Conservation (phyloP, 345 rosid genomes). For the Eutrema yunnanense region DNA sequence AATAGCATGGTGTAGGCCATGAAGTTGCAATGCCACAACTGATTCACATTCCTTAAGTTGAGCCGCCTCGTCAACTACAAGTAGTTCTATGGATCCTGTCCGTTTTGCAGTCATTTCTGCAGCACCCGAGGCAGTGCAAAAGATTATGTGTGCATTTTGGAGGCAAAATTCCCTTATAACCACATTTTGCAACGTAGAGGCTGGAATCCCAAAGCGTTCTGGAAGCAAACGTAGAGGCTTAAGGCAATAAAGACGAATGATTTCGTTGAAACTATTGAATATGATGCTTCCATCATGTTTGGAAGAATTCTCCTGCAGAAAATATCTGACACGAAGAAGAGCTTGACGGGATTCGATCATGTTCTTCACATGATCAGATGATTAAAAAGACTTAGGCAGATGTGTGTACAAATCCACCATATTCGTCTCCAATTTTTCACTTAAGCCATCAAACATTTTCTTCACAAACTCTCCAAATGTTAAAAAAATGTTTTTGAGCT, state of each 20-base stretch:
- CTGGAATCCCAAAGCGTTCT: too few species aligned
- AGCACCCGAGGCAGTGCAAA: too few species aligned
- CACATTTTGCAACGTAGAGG: too few species aligned
- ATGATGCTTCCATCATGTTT: not conserved
- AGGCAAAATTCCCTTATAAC: too few species aligned
- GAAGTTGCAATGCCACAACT: constrained; percentile 36
- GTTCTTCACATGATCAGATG: constrained; percentile 12
- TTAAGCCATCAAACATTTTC: not conserved
- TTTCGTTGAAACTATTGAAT: not conserved
- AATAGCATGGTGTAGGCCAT: constrained; percentile 34
- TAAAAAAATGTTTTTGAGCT: not conserved
- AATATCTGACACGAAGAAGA: not conserved
- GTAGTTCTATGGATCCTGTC: too few species aligned
- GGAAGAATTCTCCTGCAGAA: not conserved
- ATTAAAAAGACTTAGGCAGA: constrained; percentile 24
- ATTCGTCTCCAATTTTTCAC: not conserved
- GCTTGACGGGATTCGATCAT: constrained; percentile 15
- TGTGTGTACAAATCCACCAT: constrained; percentile 27
- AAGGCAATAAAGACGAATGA: too few species aligned
- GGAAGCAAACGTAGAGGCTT: too few species aligned
- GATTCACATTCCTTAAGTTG: constrained; percentile 32
- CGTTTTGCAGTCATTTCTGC: too few species aligned
- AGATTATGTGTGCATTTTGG: too few species aligned
- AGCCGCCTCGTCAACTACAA: too few species aligned
- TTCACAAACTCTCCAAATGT: constrained; percentile 4